A percentile compares a stretch with the other conserved stretches of the same genome.
These are phyloP conservation scores for Rhizoctonia solani DNA, from an alignment of 1,284 basidiomycete species.

Conservation along the genomic window DNA sequence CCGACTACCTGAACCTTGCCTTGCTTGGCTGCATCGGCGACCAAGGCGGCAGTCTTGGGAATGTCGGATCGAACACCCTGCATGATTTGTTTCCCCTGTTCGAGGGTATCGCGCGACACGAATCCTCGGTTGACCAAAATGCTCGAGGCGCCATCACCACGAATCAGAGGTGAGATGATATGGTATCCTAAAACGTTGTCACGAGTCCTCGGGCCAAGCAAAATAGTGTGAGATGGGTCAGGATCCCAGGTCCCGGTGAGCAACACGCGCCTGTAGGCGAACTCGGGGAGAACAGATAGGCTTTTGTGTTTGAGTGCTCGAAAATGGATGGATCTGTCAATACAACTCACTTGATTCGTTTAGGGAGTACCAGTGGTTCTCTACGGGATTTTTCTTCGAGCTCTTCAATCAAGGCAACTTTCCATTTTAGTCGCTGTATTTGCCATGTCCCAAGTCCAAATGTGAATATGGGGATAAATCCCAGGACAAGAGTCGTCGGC, in stretches of 20 bases:
- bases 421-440: constrained; percentile 88
- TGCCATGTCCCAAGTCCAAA: constrained; percentile 97
- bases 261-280: constrained; percentile 81
- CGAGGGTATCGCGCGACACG: constrained; percentile 54
- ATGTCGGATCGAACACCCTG: constrained; percentile 34
- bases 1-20: constrained; percentile 70
- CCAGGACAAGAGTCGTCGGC: constrained; percentile 78
- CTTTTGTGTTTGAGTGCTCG: constrained; percentile 40
- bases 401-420: constrained; percentile 91
- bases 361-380: constrained; percentile 79
- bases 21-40: constrained; percentile 42
- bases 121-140: constrained; percentile 93
- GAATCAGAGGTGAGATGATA: constrained; percentile 81
- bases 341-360: constrained; percentile 79
- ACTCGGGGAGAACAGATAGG: constrained; percentile 72
- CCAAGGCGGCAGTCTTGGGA: constrained; percentile 55
- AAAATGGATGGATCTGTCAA: constrained; percentile 8
- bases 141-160: constrained; percentile 69
- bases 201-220: constrained; percentile 83
- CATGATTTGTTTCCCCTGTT: constrained; percentile 43
- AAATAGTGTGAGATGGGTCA: constrained; percentile 62
- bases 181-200: constrained; percentile 89
- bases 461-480: constrained; percentile 87
- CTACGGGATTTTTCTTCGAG: constrained; percentile 88
- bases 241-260: constrained; percentile 80